phyloP scores from a whole-genome alignment of 441 rosid genomes.

The Melastoma candidum region DNA sequence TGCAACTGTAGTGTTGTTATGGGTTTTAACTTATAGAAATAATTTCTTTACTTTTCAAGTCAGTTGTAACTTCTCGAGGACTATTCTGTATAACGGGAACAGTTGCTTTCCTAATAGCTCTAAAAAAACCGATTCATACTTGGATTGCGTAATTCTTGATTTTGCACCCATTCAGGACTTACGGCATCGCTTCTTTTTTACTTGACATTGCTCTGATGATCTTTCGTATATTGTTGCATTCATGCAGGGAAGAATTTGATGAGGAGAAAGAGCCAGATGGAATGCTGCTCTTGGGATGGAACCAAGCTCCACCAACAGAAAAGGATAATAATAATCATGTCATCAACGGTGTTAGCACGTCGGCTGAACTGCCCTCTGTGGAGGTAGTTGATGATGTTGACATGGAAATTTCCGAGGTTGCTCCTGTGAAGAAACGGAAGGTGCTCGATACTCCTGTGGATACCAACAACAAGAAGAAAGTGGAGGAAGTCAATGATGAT shows the following conservation, averaged over 20 bases:
- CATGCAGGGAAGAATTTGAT: slow-evolving; percentile 81
- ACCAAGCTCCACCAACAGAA: slow-evolving; percentile 36
- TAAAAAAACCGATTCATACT: too few species aligned
- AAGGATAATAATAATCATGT: slow-evolving; percentile 34
- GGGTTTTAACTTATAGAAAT: too few species aligned
- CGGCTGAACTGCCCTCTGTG: slow-evolving; percentile 16
- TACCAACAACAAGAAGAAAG: slow-evolving; percentile 23
- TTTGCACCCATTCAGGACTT: neutral
- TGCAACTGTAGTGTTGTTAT: too few species aligned
- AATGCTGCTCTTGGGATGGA: slow-evolving; percentile 91
- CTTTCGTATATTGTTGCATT: neutral
- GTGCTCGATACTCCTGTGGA: slow-evolving; percentile 20
- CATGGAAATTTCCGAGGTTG: slow-evolving; percentile 22
- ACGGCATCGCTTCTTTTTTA: too few species aligned
- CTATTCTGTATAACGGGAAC: too few species aligned
- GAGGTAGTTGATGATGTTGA: slow-evolving; percentile 20
- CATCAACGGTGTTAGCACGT: slow-evolving; percentile 41
- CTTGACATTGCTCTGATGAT: neutral
- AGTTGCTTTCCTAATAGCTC: too few species aligned
- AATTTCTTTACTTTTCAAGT: too few species aligned
- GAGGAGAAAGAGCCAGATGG: slow-evolving; percentile 97
- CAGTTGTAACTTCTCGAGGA: too few species aligned
- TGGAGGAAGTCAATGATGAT: slow-evolving; percentile 46
- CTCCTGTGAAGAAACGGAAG: slow-evolving; percentile 56
- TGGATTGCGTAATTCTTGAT: too few species aligned